These are phyloP conservation scores for Diaporthe citrichinensis DNA, from an alignment of 2,329 filamentous ascomycete species.

Conservation along the genomic window DNA sequence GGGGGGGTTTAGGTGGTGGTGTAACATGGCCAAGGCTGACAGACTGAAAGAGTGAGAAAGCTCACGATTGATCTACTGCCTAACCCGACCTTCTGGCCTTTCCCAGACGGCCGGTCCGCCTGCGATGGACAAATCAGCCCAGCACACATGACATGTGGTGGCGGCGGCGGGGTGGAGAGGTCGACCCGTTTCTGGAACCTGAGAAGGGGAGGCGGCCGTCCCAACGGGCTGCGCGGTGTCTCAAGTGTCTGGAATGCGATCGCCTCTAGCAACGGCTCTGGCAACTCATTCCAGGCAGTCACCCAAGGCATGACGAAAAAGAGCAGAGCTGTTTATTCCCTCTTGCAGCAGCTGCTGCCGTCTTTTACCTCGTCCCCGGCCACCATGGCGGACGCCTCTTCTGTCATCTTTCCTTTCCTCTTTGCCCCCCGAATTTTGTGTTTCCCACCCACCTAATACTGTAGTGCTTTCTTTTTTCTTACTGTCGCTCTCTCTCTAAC, in stretches of 20 bases:
- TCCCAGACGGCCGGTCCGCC: constrained; percentile 2
- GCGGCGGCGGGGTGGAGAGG: neutral
- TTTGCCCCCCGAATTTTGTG: neutral
- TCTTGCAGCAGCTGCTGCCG: neutral
- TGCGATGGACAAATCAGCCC: neutral
- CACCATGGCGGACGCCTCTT: constrained; percentile 20
- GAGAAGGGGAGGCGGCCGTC: constrained; percentile 7
- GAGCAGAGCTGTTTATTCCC: constrained; percentile 6
- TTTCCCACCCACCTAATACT: constrained; percentile 16
- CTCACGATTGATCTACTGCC: constrained; percentile 16
- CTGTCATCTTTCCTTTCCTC: neutral
- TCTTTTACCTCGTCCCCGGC: neutral
- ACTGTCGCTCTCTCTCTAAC: neutral
- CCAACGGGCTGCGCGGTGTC: constrained; percentile 17
- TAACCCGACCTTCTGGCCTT: neutral
- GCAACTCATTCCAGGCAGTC: constrained; percentile 39
- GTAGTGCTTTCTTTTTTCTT: neutral
- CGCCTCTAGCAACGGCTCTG: constrained; percentile 34
- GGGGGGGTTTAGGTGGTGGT: neutral
- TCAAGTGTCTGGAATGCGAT: constrained; percentile 37
- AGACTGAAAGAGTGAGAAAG: neutral
- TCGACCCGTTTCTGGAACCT: constrained; percentile 18
- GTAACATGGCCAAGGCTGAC: constrained; percentile 2
- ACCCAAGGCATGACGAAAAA: constrained; percentile 26
- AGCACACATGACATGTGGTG: constrained; percentile 3